Conservation (phyloP, 352 stramenopile species). For the Phytopythium oedochilum region DNA sequence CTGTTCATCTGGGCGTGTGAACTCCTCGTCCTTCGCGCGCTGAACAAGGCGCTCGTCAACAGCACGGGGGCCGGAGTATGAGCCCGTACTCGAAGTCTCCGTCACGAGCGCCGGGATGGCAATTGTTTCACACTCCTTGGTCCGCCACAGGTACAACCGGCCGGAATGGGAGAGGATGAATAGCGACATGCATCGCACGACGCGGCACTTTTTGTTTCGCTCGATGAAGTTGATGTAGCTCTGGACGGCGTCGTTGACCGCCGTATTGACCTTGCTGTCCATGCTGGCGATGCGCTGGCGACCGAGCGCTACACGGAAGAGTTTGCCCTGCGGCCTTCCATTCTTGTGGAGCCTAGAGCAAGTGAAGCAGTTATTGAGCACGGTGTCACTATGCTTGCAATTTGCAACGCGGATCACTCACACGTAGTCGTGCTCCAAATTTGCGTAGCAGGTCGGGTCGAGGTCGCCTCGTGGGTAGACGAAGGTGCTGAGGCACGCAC, state of each 20-base stretch:
- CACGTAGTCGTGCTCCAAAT: conserved; percentile 74
- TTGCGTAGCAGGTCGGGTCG: conserved; percentile 59
- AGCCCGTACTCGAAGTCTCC: conserved; percentile 1
- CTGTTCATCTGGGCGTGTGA: conserved; percentile 46
- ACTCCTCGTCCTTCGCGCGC: conserved; percentile 45
- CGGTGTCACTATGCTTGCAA: background rate
- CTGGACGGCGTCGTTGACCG: conserved; percentile 40
- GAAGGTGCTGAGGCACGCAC: conserved; percentile 49
- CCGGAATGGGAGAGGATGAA: conserved; percentile 57
- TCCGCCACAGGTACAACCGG: conserved; percentile 52
- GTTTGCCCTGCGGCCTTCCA: conserved; percentile 48
- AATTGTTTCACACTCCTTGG: conserved; percentile 48
- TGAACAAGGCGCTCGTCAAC: conserved; percentile 60
- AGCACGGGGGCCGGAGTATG: conserved; percentile 51
- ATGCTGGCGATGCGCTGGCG: conserved; percentile 65
- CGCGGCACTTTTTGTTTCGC: conserved; percentile 58
- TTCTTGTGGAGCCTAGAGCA: conserved; percentile 49
- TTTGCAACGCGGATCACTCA: conserved; percentile 15
- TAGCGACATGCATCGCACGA: conserved; percentile 46
- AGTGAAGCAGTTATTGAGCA: background rate
- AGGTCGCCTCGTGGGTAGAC: conserved; percentile 59
- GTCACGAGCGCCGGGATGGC: conserved; percentile 1
- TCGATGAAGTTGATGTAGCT: conserved; percentile 47
- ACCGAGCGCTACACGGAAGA: conserved; percentile 60
- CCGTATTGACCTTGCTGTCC: conserved; percentile 51